These are phyloP conservation scores for Syzygium jambos DNA, from an alignment of 345 rosid genomes.

Conservation along the genomic window DNA sequence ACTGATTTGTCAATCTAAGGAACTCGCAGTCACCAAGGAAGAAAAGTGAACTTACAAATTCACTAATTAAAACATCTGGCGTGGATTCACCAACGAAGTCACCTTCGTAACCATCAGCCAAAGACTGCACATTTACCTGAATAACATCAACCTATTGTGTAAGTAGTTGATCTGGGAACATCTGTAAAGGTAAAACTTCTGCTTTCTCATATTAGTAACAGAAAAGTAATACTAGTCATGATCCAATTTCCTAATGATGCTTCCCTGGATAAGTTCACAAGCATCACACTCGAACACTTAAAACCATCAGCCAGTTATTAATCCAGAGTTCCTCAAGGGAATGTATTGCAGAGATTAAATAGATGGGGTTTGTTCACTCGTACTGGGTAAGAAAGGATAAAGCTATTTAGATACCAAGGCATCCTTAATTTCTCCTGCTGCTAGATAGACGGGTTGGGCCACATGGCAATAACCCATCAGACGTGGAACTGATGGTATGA, in stretches of 20 bases:
- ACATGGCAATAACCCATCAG: slow-evolving; percentile 98
- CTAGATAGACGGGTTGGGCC: slow-evolving; percentile 82
- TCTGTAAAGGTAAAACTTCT: background rate
- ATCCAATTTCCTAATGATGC: background rate
- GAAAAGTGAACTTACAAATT: slow-evolving; percentile 63
- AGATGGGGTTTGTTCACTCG: background rate
- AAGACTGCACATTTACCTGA: slow-evolving; percentile 54
- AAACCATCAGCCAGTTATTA: background rate
- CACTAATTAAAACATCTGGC: slow-evolving; percentile 77
- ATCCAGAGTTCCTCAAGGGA: background rate
- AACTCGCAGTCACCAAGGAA: background rate
- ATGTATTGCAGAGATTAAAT: background rate
- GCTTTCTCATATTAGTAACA: background rate
- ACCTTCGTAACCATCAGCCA: slow-evolving; percentile 71
- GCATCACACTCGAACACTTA: background rate
- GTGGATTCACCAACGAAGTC: slow-evolving; percentile 86
- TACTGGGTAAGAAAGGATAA: background rate
- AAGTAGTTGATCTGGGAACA: background rate
- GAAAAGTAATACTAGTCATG: background rate
- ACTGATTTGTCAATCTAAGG: background rate
- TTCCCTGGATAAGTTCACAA: background rate
- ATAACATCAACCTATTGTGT: background rate
- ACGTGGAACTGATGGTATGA: slow-evolving; percentile 92
- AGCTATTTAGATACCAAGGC: slow-evolving; percentile 40
- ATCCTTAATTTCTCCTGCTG: slow-evolving; percentile 52